phyloP scores from a whole-genome alignment of 2,329 filamentous ascomycete species.

The Fusarium sublunatum region DNA sequence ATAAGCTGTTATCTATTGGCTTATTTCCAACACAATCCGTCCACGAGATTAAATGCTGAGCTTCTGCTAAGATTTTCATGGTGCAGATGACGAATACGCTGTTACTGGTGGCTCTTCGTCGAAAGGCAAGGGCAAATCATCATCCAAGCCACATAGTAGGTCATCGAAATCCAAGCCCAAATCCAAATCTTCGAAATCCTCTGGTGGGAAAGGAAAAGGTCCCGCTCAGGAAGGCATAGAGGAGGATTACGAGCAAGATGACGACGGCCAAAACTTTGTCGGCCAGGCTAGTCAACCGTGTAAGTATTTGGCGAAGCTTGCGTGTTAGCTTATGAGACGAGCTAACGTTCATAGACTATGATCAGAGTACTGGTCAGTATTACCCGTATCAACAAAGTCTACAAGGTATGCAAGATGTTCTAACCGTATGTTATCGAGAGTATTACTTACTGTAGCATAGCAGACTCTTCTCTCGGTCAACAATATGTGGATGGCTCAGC shows the following conservation, averaged over 20 bases:
- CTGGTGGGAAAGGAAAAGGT: conserved; percentile 39
- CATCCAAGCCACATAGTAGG: conserved; percentile 28
- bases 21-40: background rate
- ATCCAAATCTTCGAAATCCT: conserved; percentile 37
- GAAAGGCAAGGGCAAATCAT: conserved; percentile 21
- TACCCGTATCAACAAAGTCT: conserved; percentile 2
- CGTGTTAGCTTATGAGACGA: background rate
- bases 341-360: conserved; percentile 17
- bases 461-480: conserved; percentile 17
- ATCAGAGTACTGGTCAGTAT: conserved; percentile 23
- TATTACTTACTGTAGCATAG: conserved; percentile 1
- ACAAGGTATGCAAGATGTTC: conserved; percentile 16
- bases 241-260: conserved; percentile 28
- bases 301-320: background rate
- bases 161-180: conserved; percentile 35
- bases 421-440: background rate
- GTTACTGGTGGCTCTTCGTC: conserved; percentile 29
- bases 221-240: conserved; percentile 30
- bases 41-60: background rate
- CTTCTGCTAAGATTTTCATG: conserved; percentile 19
- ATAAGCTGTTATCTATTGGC: background rate
- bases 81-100: conserved; percentile 38
- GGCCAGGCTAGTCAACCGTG: conserved; percentile 1
- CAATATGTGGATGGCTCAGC: conserved; percentile 3
- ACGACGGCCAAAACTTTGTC: background rate